phyloP scores from a whole-genome alignment of 2,329 filamentous ascomycete genomes.

The Ascochyta fabae region DNA sequence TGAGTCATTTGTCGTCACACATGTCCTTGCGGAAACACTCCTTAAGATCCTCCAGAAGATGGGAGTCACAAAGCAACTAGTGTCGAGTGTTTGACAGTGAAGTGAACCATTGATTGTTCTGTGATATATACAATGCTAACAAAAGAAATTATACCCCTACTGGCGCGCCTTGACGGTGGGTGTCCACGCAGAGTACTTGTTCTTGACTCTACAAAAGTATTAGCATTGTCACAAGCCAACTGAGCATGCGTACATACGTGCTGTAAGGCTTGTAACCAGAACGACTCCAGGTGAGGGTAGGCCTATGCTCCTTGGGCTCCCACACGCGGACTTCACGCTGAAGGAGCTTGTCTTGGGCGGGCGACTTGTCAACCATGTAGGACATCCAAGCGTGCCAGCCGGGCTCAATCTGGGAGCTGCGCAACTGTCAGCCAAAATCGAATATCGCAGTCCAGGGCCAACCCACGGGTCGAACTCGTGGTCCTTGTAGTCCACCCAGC shows the following conservation, averaged over 20 bases:
- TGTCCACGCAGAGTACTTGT: slow-evolving; percentile 57
- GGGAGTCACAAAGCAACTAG: background rate
- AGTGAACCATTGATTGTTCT: slow-evolving; percentile 12
- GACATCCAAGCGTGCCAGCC: slow-evolving; percentile 99
- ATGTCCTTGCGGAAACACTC: background rate
- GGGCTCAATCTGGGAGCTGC: slow-evolving; percentile 82
- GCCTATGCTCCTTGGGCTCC: slow-evolving; percentile 75
- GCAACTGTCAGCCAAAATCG: slow-evolving; percentile 46
- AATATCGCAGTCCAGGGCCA: background rate
- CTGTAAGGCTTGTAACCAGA: slow-evolving; percentile 91
- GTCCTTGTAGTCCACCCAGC: slow-evolving; percentile 97
- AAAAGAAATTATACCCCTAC: slow-evolving; percentile 24
- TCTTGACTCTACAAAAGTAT: slow-evolving; percentile 51
- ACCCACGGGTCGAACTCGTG: slow-evolving; percentile 79
- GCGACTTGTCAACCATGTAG: slow-evolving; percentile 88
- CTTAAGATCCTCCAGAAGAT: background rate
- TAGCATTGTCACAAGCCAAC: slow-evolving; percentile 8
- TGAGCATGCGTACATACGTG: slow-evolving; percentile 70
- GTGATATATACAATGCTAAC: slow-evolving; percentile 36
- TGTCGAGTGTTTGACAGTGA: background rate
- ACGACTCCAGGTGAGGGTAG: slow-evolving; percentile 76
- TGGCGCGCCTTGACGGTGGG: slow-evolving; percentile 55
- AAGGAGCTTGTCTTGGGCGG: slow-evolving; percentile 75
- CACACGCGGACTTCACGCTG: slow-evolving; percentile 72
- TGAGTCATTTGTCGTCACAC: background rate